These are phyloP conservation scores for Hypomontagnella submonticulosa DNA, from an alignment of 495 filamentous ascomycete genomes.

Conservation along the genomic window DNA sequence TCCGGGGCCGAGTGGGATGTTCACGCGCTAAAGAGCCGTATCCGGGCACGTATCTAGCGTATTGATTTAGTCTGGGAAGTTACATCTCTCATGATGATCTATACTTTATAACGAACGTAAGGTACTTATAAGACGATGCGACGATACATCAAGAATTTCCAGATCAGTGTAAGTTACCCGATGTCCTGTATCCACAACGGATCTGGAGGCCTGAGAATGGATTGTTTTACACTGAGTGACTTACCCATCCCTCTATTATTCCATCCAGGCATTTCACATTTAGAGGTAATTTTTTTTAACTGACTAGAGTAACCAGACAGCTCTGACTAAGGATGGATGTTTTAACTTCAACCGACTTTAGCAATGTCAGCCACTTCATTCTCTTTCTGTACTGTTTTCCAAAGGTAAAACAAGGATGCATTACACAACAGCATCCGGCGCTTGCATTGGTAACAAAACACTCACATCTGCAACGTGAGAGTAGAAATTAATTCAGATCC, in stretches of 20 bases:
- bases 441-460: conserved; percentile 15
- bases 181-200: neutral
- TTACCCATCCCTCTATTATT: neutral
- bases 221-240: conserved; percentile 12
- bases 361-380: conserved; percentile 10
- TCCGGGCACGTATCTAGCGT: neutral
- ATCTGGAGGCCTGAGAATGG: conserved; percentile 33
- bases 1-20: conserved; percentile 23
- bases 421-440: conserved; percentile 28
- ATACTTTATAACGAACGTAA: neutral
- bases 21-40: conserved; percentile 22
- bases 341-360: conserved; percentile 10
- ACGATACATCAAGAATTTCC: no score
- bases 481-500: conserved; percentile 1
- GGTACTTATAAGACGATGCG: neutral
- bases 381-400: conserved; percentile 10
- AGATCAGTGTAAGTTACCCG: no score
- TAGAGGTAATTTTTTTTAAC: no score
- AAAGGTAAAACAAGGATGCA: conserved; percentile 38
- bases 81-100: conserved; percentile 5
- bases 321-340: neutral
- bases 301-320: no score
- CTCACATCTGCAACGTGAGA: neutral
- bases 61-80: conserved; percentile 5
- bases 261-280: neutral